These are phyloP conservation scores for Harrya chromipes DNA, from an alignment of 768 basidiomycete species.

Conservation along the genomic window DNA sequence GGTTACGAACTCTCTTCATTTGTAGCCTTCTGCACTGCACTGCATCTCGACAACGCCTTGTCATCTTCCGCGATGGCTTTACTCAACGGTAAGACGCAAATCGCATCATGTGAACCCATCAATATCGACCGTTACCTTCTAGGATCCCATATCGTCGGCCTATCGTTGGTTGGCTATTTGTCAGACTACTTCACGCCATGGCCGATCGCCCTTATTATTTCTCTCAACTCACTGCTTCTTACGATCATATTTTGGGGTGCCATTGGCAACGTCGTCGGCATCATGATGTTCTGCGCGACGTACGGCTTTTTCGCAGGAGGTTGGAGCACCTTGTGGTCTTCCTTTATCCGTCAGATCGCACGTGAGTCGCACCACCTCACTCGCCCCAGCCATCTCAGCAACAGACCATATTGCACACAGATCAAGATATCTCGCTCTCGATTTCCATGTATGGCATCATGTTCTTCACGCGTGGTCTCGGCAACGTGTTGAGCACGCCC, in stretches of 20 bases:
- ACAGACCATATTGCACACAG: not conserved
- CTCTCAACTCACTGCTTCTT: not conserved
- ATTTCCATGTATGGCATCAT: not conserved
- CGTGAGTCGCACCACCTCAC: not conserved
- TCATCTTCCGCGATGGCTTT: not conserved
- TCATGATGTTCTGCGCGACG: not conserved
- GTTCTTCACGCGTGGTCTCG: not conserved
- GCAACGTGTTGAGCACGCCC: not conserved
- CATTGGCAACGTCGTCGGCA: not conserved
- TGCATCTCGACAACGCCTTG: not conserved
- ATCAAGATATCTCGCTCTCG: not conserved
- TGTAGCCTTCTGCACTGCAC: not conserved
- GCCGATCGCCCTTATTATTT: constrained; percentile 1
- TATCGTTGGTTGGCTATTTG: not conserved
- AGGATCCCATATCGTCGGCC: not conserved
- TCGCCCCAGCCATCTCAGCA: too few species aligned
- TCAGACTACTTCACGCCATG: not conserved
- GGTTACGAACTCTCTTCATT: too few species aligned
- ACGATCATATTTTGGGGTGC: not conserved
- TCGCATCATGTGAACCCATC: not conserved
- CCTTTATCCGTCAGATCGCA: not conserved
- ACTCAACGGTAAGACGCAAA: not conserved
- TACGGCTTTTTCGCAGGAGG: not conserved
- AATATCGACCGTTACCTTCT: not conserved
- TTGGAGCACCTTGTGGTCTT: constrained; percentile 1